Evolutionary conservation across 257 asterid species (phyloP), one percentile per base, ranked within the genome.

Genomic region (Handroanthus guayacan): DNA sequence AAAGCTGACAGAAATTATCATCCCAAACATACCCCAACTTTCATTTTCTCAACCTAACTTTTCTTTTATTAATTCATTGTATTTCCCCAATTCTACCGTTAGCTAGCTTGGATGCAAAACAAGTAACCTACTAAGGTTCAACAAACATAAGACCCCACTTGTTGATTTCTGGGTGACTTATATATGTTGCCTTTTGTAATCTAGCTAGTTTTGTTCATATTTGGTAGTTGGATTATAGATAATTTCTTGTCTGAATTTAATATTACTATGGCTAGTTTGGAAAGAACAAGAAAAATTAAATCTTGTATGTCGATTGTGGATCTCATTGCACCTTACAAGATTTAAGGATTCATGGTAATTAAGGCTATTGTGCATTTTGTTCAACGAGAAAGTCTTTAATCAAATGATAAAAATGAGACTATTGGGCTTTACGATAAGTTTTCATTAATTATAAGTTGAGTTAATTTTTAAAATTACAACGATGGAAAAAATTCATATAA

Each of bases 81-180:
- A 66, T 70, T 81, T 77, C 34, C 71, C 72, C 71, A 73, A 61
- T 82, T 82, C 85, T 71, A 79, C 85, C 85, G 90, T 83, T 83
- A 74, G 74, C 62, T 83, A 74, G 74, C 62, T 81, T 69, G 75
- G 88, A 66, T 82, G 79, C 82, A 79, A 81, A 77, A 80, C 82
- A 81, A 86, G 66, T 62, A 79, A 80, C 84, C 63, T n/a, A n/a
- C n/a, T n/a, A n/a, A n/a, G n/a, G n/a, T n/a, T n/a, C 65, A 77
- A 64, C 76, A 7, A 20, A 14, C 14, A 12, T 47, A 64, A 56
- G 82, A 75, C 63, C 74, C 75, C 75, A 69, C 63, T 31, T 50
- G 5, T 11, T 69, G 5, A 41, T 25, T 75, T 73, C 48, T 45
- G 12, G 41, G 54, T 72, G 6, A 5, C 2, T 31, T 34, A 41